Base-by-base conservation (phyloP, 108 stramenopile genomes). In the Nitzschia palea region DNA sequence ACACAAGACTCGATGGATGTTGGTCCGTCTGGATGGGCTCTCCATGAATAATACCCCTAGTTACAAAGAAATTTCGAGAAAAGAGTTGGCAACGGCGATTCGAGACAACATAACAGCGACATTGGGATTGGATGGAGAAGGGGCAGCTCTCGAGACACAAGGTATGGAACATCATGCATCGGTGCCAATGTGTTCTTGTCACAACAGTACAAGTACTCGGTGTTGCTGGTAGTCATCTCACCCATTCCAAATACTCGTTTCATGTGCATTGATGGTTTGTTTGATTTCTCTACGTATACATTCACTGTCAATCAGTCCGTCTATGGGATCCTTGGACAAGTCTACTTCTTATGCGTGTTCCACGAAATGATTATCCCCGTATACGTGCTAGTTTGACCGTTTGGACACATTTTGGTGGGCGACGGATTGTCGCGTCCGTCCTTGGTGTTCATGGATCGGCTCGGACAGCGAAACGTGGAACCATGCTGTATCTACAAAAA, bases 1-100 rank as follows among this genome's bases (percentile, higher is more conserved):
- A 22, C 83, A 84, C 58, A 89, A 89, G 77, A 78, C 68, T 55
- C 67, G 88, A 58, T 86, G 81, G 83, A 55, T 89, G 36, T 65
- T 89, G 55, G 85, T 89, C 23, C 75, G 71, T 44, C 72, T 82
- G 43, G 85, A 85, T 26, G 84, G 73, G 33, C 56, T 62, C 22
- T 37, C 74, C 44, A 58, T n/a, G n/a, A n/a, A n/a, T n/a, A n/a
- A n/a, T n/a, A n/a, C n/a, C n/a, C n/a, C n/a, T n/a, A n/a, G n/a
- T n/a, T n/a, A n/a, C n/a, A n/a, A n/a, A n/a, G n/a, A n/a, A n/a
- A n/a, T n/a, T 3, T 54, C 78, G 10, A 56, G 62, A 36, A 68
- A 53, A 33, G 71, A 73, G 22, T 55, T 79, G 14, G 18, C 32
- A n/a, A 50, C 27, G 1, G 12, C 42, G 40, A 57, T 79, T 22